A percentile compares a stretch with the other conserved stretches of the same genome.
Conservation (phyloP, 2,329 filamentous ascomycete species). For the Botrytis galanthina region DNA sequence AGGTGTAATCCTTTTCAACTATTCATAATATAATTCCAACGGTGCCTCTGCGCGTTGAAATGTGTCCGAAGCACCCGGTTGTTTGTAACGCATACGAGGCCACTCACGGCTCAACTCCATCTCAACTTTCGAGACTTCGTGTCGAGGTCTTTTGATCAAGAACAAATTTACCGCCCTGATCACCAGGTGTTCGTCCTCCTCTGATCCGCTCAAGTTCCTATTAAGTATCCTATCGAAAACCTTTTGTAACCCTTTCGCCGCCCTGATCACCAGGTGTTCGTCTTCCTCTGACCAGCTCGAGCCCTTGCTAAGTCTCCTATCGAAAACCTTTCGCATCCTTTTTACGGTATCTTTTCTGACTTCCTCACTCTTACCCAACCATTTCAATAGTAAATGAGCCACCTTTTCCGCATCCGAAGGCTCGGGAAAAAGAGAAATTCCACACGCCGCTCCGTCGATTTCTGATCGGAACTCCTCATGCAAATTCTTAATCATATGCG, state of each 20-base stretch:
- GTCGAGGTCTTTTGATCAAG: not conserved
- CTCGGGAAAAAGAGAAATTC: not conserved
- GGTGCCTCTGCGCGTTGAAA: not conserved
- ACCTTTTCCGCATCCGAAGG: not conserved
- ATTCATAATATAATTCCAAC: not conserved
- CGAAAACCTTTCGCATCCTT: not conserved
- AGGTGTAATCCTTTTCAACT: too few species aligned
- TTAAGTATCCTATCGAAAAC: not conserved
- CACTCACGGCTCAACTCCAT: not conserved
- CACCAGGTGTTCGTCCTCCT: not conserved
- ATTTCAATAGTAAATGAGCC: not conserved
- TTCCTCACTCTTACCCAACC: not conserved
- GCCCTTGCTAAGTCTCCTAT: not conserved
- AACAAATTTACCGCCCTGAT: not conserved
- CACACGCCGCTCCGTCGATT: not conserved
- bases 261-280: not conserved
- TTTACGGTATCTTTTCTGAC: not conserved
- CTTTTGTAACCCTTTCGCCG: not conserved
- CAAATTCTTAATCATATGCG: not conserved
- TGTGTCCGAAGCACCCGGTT: not conserved
- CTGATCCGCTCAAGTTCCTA: fast-evolving
- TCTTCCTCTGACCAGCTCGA: not conserved
- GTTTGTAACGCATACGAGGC: fast-evolving
- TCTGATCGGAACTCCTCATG: not conserved
- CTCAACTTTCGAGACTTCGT: not conserved